Conservation (phyloP, 2,329 filamentous ascomycete genomes). For the Chaetomium strumarium region DNA sequence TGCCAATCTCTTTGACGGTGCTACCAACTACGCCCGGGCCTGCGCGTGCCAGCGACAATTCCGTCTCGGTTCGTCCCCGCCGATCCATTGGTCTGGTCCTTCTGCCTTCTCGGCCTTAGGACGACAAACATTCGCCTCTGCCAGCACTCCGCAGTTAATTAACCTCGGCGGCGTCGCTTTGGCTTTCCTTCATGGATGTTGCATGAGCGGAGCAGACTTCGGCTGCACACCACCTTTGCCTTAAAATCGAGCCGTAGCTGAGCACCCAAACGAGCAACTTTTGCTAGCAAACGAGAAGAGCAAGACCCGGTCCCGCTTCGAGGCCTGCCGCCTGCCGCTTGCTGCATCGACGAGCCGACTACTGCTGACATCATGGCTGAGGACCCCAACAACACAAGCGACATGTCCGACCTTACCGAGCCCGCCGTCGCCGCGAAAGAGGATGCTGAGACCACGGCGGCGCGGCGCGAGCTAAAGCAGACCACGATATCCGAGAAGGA, state of each 20-base stretch:
- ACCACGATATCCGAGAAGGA: conserved; percentile 54
- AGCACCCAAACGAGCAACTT: not conserved
- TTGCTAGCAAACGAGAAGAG: not conserved
- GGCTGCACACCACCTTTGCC: not conserved
- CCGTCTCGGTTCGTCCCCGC: conserved; percentile 8
- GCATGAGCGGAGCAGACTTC: not conserved
- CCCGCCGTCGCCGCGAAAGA: conserved; percentile 36
- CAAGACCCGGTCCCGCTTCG: not conserved
- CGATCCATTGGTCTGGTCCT: conserved; percentile 14
- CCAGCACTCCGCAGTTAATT: conserved; percentile 13
- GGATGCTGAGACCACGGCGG: conserved; percentile 57
- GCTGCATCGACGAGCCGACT: not conserved
- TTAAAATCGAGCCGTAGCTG: not conserved
- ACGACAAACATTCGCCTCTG: conserved; percentile 15
- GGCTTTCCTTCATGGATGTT: not conserved
- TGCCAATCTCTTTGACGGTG: conserved; percentile 18
- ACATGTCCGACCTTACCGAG: conserved; percentile 33
- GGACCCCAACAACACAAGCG: conserved; percentile 38
- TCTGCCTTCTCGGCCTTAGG: conserved; percentile 14
- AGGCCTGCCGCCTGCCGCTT: conserved; percentile 8
- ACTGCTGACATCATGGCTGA: conserved; percentile 38
- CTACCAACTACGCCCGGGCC: not conserved
- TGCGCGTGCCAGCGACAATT: conserved; percentile 1
- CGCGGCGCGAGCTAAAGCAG: conserved; percentile 59
- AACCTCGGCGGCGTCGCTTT: conserved; percentile 3